Conservation (phyloP, 148 eudicot species). For the Dysphania ambrosioides region DNA sequence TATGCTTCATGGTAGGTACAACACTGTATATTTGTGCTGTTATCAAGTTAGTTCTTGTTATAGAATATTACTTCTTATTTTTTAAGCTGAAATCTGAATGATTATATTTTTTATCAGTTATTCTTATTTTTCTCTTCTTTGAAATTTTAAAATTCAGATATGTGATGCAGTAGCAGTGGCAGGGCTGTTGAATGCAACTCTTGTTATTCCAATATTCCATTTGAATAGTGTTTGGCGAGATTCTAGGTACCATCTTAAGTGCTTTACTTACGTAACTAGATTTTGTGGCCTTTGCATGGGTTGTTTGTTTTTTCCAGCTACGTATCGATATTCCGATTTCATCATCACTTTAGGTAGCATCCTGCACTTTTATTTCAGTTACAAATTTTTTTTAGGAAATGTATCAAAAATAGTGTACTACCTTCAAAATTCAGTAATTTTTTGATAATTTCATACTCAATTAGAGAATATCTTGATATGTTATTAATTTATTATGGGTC, state of each 20-base stretch:
- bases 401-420: too few species aligned
- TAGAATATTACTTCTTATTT: not conserved
- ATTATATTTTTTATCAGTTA: not conserved
- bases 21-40: not conserved
- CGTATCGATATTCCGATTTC: too few species aligned
- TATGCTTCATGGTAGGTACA: not conserved
- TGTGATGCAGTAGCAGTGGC: slow-evolving; percentile 99
- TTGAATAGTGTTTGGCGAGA: slow-evolving; percentile 95
- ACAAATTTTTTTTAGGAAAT: too few species aligned
- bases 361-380: too few species aligned
- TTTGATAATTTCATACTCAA: too few species aligned
- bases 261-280: too few species aligned
- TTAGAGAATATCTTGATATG: too few species aligned
- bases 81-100: not conserved
- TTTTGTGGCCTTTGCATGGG: too few species aligned
- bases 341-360: too few species aligned
- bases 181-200: slow-evolving; percentile 89
- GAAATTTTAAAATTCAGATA: slow-evolving; percentile 51
- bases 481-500: too few species aligned
- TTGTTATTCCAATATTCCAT: slow-evolving; percentile 92
- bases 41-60: not conserved
- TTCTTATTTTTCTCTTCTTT: slow-evolving; percentile 3
- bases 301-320: too few species aligned
- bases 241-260: slow-evolving; percentile 58
- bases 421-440: too few species aligned